A percentile compares a stretch with the other conserved stretches of the same genome.
phyloP scores from a whole-genome alignment of 257 asterid species.

The Datura wrightii region DNA sequence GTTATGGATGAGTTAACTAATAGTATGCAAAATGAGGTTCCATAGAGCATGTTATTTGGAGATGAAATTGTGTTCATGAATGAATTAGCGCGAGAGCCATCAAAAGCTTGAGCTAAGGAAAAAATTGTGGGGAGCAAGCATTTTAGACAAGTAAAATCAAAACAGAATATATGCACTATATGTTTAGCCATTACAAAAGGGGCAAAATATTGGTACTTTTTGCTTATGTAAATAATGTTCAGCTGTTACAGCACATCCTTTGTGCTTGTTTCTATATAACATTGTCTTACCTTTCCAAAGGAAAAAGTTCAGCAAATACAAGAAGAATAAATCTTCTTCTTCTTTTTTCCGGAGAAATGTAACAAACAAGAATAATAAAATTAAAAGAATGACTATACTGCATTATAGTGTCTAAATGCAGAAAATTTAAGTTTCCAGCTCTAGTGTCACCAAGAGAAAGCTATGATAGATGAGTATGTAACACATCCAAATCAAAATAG shows the following conservation, averaged over 20 bases:
- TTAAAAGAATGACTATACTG: neutral
- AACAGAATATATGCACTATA: constrained; percentile 6
- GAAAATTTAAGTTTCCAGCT: constrained; percentile 1
- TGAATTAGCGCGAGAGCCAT: neutral
- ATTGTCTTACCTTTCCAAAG: neutral
- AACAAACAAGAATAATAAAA: neutral
- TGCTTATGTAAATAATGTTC: constrained; percentile 22
- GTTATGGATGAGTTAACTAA: constrained; percentile 28
- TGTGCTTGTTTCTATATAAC: constrained; percentile 13
- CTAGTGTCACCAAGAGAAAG: constrained; percentile 22
- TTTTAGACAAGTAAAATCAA: constrained; percentile 17
- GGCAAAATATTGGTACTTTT: neutral
- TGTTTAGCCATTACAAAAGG: constrained; percentile 13
- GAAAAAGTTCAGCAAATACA: neutral
- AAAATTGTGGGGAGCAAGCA: neutral
- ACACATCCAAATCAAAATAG: neutral
- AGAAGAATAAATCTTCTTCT: no score
- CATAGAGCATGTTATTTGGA: neutral
- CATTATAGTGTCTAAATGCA: neutral
- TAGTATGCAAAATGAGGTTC: constrained; percentile 8
- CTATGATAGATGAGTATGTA: neutral
- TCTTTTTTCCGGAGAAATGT: no score
- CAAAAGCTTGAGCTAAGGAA: constrained; percentile 21
- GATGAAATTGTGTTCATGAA: neutral
- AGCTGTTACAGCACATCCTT: constrained; percentile 9